Percentiles rank a stretch among this genome's conserved stretches.
phyloP scores from a whole-genome alignment of 768 basidiomycete species.

The Boletellus sp. region DNA sequence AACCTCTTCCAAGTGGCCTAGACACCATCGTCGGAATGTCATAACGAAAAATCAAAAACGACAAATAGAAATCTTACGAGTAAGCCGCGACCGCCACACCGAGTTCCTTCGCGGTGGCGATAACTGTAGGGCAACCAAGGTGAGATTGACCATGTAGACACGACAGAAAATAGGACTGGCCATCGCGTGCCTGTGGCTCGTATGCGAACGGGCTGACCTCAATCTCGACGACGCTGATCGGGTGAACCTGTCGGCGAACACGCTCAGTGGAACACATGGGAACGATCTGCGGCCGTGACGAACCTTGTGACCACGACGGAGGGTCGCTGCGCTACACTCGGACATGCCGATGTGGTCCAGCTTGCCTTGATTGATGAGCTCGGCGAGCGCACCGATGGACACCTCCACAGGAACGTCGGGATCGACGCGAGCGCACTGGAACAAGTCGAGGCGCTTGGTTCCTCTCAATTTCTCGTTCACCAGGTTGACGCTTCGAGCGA shows the following conservation, averaged over 20 bases:
- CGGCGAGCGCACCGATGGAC: constrained; percentile 38
- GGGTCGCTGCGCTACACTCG: constrained; percentile 47
- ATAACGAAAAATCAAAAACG: background rate
- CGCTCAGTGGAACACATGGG: background rate
- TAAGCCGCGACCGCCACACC: constrained; percentile 57
- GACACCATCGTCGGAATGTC: background rate
- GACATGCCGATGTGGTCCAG: constrained; percentile 57
- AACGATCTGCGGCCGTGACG: background rate
- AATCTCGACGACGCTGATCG: constrained; percentile 60
- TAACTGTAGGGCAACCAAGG: constrained; percentile 31
- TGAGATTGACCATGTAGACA: background rate
- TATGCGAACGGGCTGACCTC: constrained; percentile 62
- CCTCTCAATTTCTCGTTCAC: constrained; percentile 45
- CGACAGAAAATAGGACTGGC: constrained; percentile 3
- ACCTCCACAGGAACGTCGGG: constrained; percentile 44
- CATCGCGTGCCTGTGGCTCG: constrained; percentile 46
- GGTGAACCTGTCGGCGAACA: constrained; percentile 41
- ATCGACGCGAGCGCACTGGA: constrained; percentile 39
- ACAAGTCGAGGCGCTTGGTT: constrained; percentile 58
- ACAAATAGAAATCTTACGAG: constrained; percentile 35
- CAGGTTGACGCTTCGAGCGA: constrained; percentile 44
- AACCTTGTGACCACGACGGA: constrained; percentile 37
- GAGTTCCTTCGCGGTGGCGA: constrained; percentile 52
- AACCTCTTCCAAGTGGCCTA: constrained; percentile 53
- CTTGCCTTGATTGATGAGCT: constrained; percentile 30